A percentile compares a stretch with the other conserved stretches of the same genome.
Conservation (phyloP, 1,139 yeast genomes). For the Trichomonascaceae sp. region DNA sequence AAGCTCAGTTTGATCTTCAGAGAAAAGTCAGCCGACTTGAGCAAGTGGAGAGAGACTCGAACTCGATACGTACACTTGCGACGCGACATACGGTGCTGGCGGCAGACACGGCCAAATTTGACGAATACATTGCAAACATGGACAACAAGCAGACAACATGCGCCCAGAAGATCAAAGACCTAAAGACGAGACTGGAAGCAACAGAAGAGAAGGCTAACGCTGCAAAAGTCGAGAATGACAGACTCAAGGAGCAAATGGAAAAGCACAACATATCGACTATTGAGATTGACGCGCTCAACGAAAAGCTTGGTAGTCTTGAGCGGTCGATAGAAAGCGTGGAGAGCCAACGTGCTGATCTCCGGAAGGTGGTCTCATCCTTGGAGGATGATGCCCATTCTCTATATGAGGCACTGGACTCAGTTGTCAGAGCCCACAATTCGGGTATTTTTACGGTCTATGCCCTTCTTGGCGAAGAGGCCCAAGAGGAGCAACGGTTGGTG, state of each 20-base stretch:
- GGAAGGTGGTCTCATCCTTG: conserved; percentile 31
- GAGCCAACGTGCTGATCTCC: conserved; percentile 29
- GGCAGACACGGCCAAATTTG: conserved; percentile 51
- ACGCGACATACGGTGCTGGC: no score
- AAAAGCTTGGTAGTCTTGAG: conserved; percentile 46
- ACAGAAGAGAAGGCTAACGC: conserved; percentile 34
- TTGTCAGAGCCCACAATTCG: conserved; percentile 43
- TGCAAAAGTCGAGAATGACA: conserved; percentile 34
- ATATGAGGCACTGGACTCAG: conserved; percentile 38
- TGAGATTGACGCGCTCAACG: conserved; percentile 49
- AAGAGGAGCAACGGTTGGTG: conserved; percentile 14
- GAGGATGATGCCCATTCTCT: conserved; percentile 36
- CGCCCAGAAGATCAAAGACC: conserved; percentile 42
- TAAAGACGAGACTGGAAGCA: conserved; percentile 39
- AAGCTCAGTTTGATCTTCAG: conserved; percentile 34
- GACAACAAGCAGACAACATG: conserved; percentile 52
- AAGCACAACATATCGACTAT: conserved; percentile 46
- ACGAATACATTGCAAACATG: conserved; percentile 57
- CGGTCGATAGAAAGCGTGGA: conserved; percentile 41
- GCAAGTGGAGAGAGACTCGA: no score
- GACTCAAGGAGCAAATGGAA: conserved; percentile 36
- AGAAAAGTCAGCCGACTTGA: conserved; percentile 48
- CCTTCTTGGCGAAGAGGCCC: no score
- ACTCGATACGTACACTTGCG: no score
- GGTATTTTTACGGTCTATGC: conserved; percentile 36